phyloP scores from a whole-genome alignment of 345 rosid species.

The Acer yangbiense region DNA sequence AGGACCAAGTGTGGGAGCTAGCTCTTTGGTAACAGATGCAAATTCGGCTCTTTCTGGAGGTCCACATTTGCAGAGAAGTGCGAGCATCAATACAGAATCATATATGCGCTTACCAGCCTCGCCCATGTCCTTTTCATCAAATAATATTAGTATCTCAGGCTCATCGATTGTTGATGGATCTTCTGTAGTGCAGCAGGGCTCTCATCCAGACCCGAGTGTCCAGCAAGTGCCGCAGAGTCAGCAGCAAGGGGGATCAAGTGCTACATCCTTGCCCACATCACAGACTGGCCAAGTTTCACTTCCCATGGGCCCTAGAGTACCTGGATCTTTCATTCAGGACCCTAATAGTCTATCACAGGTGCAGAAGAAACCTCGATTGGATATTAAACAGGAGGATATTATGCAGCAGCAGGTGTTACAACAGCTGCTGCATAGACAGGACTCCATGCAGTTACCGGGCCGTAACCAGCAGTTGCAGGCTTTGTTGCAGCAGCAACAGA shows the following conservation, averaged over 20 bases:
- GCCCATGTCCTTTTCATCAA: constrained; percentile 91
- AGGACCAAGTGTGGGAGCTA: constrained; percentile 92
- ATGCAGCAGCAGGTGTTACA: constrained; percentile 82
- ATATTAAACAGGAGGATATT: constrained; percentile 87
- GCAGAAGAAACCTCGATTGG: constrained; percentile 80
- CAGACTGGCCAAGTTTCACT: constrained; percentile 66
- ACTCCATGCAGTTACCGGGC: constrained; percentile 67
- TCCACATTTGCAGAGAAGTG: constrained; percentile 89
- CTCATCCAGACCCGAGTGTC: constrained; percentile 66
- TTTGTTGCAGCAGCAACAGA: constrained; percentile 61
- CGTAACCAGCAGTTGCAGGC: constrained; percentile 76
- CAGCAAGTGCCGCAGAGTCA: constrained; percentile 60
- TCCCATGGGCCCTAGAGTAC: constrained; percentile 58
- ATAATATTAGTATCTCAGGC: constrained; percentile 86
- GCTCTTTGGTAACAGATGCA: constrained; percentile 94
- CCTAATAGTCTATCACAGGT: constrained; percentile 63
- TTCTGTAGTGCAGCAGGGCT: constrained; percentile 64
- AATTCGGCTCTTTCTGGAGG: constrained; percentile 92
- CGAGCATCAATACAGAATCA: constrained; percentile 89
- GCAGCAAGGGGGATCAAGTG: constrained; percentile 76
- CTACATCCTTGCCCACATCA: constrained; percentile 64
- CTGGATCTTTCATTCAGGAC: constrained; percentile 76
- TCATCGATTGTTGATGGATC: constrained; percentile 88
- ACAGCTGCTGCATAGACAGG: constrained; percentile 86
- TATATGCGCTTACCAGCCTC: constrained; percentile 97